A percentile compares a stretch with the other conserved stretches of the same genome.
These are phyloP conservation scores for Raffaelea albimanens DNA, from an alignment of 2,329 filamentous ascomycete species.

Conservation along the genomic window DNA sequence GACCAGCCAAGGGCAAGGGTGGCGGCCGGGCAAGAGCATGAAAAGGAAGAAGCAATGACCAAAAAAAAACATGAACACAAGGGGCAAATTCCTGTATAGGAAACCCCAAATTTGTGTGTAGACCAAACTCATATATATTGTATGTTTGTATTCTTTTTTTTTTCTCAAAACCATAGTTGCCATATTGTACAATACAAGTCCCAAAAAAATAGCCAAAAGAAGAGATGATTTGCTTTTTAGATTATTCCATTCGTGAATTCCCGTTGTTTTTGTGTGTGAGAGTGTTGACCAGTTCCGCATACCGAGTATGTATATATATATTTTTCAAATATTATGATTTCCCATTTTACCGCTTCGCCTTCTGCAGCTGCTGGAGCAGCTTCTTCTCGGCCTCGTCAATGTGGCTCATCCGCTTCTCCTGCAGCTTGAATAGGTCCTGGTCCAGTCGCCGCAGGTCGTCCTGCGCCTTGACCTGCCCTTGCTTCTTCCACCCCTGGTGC, in stretches of 20 bases:
- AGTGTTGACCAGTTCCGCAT: too few relatives aligned
- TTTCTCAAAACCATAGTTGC: neutral
- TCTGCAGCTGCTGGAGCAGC: conserved; percentile 29
- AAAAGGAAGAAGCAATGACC: neutral
- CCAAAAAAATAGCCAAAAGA: too few relatives aligned
- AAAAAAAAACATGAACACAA: neutral
- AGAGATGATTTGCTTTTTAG: too few relatives aligned
- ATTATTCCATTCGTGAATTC: too few relatives aligned
- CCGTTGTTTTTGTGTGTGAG: too few relatives aligned
- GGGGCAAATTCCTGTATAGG: too few relatives aligned
- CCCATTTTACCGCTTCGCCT: conserved; percentile 9
- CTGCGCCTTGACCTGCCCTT: conserved; percentile 26
- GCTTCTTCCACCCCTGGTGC: conserved; percentile 40
- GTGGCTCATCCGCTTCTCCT: conserved; percentile 43
- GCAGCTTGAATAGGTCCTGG: conserved; percentile 38
- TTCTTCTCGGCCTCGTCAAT: conserved; percentile 42
- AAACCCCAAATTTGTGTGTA: too few relatives aligned
- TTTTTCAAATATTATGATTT: too few relatives aligned
- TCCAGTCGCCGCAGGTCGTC: conserved; percentile 33
- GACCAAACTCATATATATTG: neutral
- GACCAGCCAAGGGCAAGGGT: neutral
- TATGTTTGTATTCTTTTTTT: neutral
- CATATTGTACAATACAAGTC: too few relatives aligned
- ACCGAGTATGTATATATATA: too few relatives aligned
- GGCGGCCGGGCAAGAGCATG: neutral